Percentiles rank a stretch among this genome's conserved stretches.
Evolutionary conservation across 352 stramenopile genomes (phyloP).

Genomic region (Blastocystis sp.): DNA sequence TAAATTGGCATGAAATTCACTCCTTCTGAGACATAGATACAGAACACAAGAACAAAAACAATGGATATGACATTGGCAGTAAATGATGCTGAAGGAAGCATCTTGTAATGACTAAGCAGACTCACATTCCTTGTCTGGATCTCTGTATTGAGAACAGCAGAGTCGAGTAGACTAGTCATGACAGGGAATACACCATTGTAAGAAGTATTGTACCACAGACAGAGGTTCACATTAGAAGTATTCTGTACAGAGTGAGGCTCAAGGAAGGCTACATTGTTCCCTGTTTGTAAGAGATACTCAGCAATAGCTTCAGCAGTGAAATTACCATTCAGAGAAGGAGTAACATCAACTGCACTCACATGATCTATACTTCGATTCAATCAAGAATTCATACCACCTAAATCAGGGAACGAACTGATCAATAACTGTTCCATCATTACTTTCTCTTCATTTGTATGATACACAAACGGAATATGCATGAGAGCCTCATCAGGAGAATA

Average conservation of each 20-base stretch:
- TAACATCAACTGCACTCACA: neutral
- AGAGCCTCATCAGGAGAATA: neutral
- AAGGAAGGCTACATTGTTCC: neutral
- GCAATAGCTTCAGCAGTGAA: neutral
- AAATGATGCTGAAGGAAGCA: neutral
- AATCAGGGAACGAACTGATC: neutral
- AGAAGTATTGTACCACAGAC: slow-evolving; percentile 47
- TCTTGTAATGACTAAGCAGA: neutral
- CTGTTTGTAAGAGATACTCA: neutral
- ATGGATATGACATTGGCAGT: neutral
- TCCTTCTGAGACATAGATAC: slow-evolving; percentile 65
- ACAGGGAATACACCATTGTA: slow-evolving; percentile 15
- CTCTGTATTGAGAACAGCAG: neutral
- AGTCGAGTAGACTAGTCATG: slow-evolving; percentile 12
- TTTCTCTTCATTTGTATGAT: neutral
- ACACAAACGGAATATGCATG: slow-evolving; percentile 1
- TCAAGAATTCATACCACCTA: neutral
- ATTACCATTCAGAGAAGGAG: neutral
- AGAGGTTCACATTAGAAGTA: neutral
- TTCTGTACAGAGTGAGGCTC: neutral
- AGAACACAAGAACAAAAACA: slow-evolving; percentile 63
- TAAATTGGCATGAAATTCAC: slow-evolving; percentile 69
- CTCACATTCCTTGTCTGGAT: neutral
- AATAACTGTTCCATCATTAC: neutral
- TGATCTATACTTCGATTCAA: neutral